These are phyloP conservation scores for Sungouiella thailandica DNA, from an alignment of 805 yeast genomes.

Conservation along the genomic window DNA sequence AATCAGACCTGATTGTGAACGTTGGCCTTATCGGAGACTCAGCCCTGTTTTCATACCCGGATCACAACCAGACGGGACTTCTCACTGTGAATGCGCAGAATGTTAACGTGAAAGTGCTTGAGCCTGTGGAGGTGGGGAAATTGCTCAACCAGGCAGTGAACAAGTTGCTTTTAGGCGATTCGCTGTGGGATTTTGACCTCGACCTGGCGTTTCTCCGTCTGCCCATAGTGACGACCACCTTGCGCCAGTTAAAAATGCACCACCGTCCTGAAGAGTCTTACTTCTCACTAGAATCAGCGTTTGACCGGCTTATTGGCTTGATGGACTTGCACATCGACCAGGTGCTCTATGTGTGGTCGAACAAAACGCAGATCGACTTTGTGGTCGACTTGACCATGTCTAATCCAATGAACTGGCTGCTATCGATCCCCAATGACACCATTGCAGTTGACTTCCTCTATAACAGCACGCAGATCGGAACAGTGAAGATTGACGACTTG, in stretches of 20 bases:
- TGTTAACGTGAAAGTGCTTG: not conserved
- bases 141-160: constrained; percentile 1
- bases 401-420: constrained; percentile 28
- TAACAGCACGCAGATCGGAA: constrained; percentile 33
- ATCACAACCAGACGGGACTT: not conserved
- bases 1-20: not conserved
- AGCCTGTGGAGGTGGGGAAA: constrained; percentile 2
- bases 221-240: constrained; percentile 4
- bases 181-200: constrained; percentile 4
- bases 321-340: constrained; percentile 7
- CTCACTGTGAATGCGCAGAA: not conserved
- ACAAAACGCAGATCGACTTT: constrained; percentile 17
- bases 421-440: constrained; percentile 18
- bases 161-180: not conserved
- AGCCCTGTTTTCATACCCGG: too few species aligned
- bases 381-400: constrained; percentile 23
- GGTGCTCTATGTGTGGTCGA: constrained; percentile 25
- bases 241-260: not conserved
- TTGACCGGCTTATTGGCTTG: constrained; percentile 6
- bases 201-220: constrained; percentile 2
- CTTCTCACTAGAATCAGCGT: not conserved
- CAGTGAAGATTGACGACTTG: constrained; percentile 19
- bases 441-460: constrained; percentile 23
- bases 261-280: not conserved
- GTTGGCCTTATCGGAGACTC: constrained; percentile 1